phyloP scores from a whole-genome alignment of 495 filamentous ascomycete species.

The Rostrohypoxylon terebratum region DNA sequence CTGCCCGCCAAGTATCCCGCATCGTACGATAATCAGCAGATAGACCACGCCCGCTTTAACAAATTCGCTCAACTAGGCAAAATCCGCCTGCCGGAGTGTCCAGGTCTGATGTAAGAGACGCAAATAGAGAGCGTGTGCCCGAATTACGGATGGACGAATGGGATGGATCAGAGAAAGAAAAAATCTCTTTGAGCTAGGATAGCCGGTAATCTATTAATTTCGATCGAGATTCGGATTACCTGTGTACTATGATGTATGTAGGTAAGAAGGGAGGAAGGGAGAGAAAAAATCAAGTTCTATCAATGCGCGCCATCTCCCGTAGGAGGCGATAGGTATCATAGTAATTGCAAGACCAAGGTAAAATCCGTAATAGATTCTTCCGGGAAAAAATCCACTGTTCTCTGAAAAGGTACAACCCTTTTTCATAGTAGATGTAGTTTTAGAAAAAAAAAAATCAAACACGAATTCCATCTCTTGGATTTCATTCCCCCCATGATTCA shows the following conservation, averaged over 20 bases:
- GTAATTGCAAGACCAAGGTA: not conserved
- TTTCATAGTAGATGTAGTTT: slow-evolving; percentile 22
- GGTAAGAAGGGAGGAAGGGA: not conserved
- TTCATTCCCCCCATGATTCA: slow-evolving; percentile 17
- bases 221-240: not conserved
- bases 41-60: not conserved
- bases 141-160: not conserved
- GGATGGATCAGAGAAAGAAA: not conserved
- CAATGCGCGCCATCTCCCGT: slow-evolving; percentile 29
- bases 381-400: slow-evolving; percentile 8
- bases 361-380: not conserved
- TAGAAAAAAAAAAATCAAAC: slow-evolving; percentile 7
- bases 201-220: slow-evolving; percentile 27
- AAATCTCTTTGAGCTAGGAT: slow-evolving; percentile 25
- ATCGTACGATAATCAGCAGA: slow-evolving; percentile 40
- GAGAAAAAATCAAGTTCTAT: slow-evolving; percentile 1
- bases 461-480: slow-evolving; percentile 12
- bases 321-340: slow-evolving; percentile 38
- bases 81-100: slow-evolving; percentile 16
- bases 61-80: slow-evolving; percentile 19
- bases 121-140: not conserved
- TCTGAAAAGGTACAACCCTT: slow-evolving; percentile 6
- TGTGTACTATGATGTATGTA: not conserved
- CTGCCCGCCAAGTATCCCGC: slow-evolving; percentile 21
- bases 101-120: slow-evolving; percentile 36